Evolutionary conservation across 345 rosid species (phyloP).

Genomic region (Durio zibethinus): DNA sequence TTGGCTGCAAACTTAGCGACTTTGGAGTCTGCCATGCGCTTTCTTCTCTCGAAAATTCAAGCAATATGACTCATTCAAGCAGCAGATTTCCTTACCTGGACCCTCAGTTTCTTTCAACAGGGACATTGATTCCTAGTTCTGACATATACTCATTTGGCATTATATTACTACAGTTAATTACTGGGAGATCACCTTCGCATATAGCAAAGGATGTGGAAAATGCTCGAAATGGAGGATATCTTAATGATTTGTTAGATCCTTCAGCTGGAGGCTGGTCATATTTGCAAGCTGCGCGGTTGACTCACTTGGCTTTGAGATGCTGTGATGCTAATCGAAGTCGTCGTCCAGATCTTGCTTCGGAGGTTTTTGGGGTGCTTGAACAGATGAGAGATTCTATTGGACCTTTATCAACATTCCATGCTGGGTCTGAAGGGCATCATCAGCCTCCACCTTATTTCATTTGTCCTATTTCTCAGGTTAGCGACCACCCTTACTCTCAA

Average conservation of each 20-base stretch:
- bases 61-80: neutral
- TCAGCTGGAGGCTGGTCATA: constrained; percentile 34
- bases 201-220: neutral
- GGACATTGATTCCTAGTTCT: constrained; percentile 23
- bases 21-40: constrained; percentile 15
- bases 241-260: constrained; percentile 20
- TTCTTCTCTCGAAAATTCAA: neutral
- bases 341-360: constrained; percentile 31
- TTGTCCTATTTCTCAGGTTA: constrained; percentile 46
- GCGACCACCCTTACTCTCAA: neutral
- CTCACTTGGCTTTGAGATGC: constrained; percentile 28
- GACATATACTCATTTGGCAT: constrained; percentile 33
- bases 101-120: constrained; percentile 14
- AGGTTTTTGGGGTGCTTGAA: constrained; percentile 26
- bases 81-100: constrained; percentile 15
- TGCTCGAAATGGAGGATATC: neutral
- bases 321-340: constrained; percentile 16
- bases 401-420: constrained; percentile 7
- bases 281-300: constrained; percentile 27
- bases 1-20: constrained; percentile 26
- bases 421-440: constrained; percentile 25
- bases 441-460: constrained; percentile 42
- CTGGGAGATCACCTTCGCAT: constrained; percentile 14
- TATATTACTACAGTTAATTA: constrained; percentile 27
- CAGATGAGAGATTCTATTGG: constrained; percentile 21